phyloP scores from a whole-genome alignment of 1,139 yeast species.

The Suhomyces kunorum region DNA sequence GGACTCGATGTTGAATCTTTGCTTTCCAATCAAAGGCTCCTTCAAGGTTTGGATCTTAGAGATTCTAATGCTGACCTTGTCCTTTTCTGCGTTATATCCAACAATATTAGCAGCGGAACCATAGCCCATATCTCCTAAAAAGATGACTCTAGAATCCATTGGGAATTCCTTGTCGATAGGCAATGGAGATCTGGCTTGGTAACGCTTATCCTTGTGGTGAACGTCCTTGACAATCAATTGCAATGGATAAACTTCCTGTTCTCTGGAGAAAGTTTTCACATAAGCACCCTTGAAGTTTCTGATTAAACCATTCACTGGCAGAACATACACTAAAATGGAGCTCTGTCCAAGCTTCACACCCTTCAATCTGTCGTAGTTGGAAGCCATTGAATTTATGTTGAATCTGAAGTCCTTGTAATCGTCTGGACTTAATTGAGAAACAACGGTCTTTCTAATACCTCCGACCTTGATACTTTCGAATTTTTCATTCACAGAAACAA shows the following conservation, averaged over 20 bases:
- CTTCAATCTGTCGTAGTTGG: constrained; percentile 45
- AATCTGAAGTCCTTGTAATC: constrained; percentile 45
- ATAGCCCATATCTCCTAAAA: constrained; percentile 84
- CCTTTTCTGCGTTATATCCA: constrained; percentile 55
- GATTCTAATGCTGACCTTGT: constrained; percentile 55
- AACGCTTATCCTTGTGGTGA: constrained; percentile 71
- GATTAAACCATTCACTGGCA: constrained; percentile 76
- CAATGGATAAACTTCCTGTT: constrained; percentile 63
- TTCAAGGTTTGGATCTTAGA: constrained; percentile 50
- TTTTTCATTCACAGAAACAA: constrained; percentile 55
- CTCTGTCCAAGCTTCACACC: constrained; percentile 62
- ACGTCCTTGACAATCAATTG: constrained; percentile 81
- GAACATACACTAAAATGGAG: constrained; percentile 63
- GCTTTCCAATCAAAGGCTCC: constrained; percentile 65
- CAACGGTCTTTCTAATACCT: constrained; percentile 34
- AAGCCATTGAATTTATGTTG: constrained; percentile 32
- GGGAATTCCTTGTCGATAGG: constrained; percentile 87
- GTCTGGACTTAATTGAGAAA: constrained; percentile 41
- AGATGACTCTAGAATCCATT: constrained; percentile 66
- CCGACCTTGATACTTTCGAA: constrained; percentile 44
- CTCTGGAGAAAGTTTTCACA: constrained; percentile 61
- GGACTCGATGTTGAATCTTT: constrained; percentile 58
- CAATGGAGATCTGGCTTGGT: constrained; percentile 67
- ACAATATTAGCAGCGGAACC: constrained; percentile 80
- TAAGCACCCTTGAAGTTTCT: constrained; percentile 75